Evolutionary conservation across 2,329 filamentous ascomycete species (phyloP).

Genomic region (Arthrinium phaeospermum): DNA sequence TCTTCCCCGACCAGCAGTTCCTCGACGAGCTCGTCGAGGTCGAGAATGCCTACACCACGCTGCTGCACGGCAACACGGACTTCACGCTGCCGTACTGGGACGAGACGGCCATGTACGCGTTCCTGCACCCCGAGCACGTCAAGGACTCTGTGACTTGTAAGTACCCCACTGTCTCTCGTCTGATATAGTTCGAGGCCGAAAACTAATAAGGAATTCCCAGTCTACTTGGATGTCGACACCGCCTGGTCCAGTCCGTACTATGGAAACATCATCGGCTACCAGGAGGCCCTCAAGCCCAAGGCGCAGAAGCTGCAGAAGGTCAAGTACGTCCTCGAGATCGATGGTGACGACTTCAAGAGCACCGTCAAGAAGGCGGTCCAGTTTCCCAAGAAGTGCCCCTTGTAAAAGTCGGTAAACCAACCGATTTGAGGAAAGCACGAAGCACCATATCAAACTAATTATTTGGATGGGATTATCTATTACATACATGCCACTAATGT

Average conservation of each 20-base stretch:
- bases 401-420: background rate
- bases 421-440: too few species aligned
- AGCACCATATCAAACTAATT: background rate
- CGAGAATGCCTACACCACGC: conserved; percentile 28
- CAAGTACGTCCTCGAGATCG: conserved; percentile 27
- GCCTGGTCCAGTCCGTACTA: conserved; percentile 28
- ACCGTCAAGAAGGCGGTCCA: conserved; percentile 38
- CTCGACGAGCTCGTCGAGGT: conserved; percentile 30
- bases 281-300: conserved; percentile 23
- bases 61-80: conserved; percentile 24
- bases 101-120: conserved; percentile 30
- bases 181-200: too few species aligned
- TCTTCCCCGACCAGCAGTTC: conserved; percentile 22
- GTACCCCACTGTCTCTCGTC: too few species aligned
- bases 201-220: conserved; percentile 3
- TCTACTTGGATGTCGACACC: conserved; percentile 30
- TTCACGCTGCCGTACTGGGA: conserved; percentile 33
- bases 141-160: conserved; percentile 31
- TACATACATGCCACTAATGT: background rate
- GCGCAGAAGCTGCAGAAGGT: conserved; percentile 29
- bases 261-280: conserved; percentile 29
- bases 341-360: conserved; percentile 41
- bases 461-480: background rate
- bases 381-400: conserved; percentile 50
- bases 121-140: conserved; percentile 28